Percentiles rank a stretch among this genome's conserved stretches.
These are phyloP conservation scores for Leptographium radiaticola DNA, from an alignment of 2,329 filamentous ascomycete genomes.

Conservation along the genomic window DNA sequence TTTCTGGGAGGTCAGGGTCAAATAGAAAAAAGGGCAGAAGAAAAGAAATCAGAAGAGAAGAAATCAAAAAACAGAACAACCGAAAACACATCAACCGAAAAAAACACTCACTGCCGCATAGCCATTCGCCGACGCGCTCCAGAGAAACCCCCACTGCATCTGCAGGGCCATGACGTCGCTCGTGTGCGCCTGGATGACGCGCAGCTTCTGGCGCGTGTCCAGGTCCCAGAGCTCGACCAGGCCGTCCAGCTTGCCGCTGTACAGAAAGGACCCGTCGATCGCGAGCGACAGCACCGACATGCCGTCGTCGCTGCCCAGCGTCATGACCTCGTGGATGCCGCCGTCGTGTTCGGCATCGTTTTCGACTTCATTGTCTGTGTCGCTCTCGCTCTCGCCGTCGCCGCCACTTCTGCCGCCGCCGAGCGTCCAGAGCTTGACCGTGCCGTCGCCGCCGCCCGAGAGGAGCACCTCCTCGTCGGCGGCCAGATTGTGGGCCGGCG, in stretches of 20 bases:
- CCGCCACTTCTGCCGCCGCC: constrained; percentile 15
- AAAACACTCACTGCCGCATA: constrained; percentile 54
- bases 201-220: constrained; percentile 79
- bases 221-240: constrained; percentile 94
- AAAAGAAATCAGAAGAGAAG: not conserved
- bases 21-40: not conserved
- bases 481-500: constrained; percentile 52
- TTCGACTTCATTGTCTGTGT: not conserved
- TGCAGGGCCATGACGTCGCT: constrained; percentile 78
- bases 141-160: constrained; percentile 73
- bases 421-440: constrained; percentile 86
- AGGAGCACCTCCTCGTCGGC: constrained; percentile 70
- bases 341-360: constrained; percentile 36
- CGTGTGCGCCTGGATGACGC: constrained; percentile 69
- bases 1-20: constrained; percentile 34
- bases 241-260: constrained; percentile 77
- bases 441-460: constrained; percentile 85
- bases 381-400: constrained; percentile 32
- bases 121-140: constrained; percentile 84
- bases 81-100: not conserved
- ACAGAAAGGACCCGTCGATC: constrained; percentile 82
- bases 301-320: constrained; percentile 46
- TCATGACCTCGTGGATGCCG: constrained; percentile 57
- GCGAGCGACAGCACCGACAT: constrained; percentile 64
- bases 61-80: constrained; percentile 19